Percentiles rank a stretch among this genome's conserved stretches.
phyloP scores from a whole-genome alignment of 139 green algal species.

The Chara braunii region DNA sequence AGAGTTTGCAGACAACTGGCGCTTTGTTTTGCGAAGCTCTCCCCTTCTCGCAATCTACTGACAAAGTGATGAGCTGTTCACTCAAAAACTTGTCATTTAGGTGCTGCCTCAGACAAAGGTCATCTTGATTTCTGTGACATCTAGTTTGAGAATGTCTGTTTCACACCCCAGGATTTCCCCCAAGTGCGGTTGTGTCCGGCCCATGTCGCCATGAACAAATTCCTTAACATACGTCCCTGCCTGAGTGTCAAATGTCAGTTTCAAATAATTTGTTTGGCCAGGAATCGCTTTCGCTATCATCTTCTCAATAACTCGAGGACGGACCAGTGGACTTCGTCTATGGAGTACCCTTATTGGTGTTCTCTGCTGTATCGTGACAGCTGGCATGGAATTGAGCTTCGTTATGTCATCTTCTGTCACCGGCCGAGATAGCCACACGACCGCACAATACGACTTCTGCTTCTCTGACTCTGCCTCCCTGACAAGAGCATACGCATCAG shows the following conservation, averaged over 20 bases:
- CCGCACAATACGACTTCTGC: constrained; percentile 28
- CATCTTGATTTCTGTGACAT: constrained; percentile 57
- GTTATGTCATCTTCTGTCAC: constrained; percentile 6
- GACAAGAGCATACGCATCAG: background rate
- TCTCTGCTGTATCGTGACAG: constrained; percentile 62
- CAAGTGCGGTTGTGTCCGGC: constrained; percentile 61
- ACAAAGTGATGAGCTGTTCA: too few species aligned
- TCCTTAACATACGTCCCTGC: constrained; percentile 89
- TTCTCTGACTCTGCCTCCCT: background rate
- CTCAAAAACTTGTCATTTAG: too few species aligned
- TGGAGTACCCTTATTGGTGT: constrained; percentile 81
- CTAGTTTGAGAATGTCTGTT: constrained; percentile 51
- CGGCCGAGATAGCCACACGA: constrained; percentile 23
- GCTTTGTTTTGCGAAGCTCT: too few species aligned
- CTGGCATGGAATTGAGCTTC: constrained; percentile 21
- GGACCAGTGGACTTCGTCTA: constrained; percentile 58
- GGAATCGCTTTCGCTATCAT: too few species aligned
- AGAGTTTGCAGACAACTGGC: too few species aligned
- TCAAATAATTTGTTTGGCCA: too few species aligned
- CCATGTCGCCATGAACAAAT: constrained; percentile 78
- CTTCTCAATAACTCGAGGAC: constrained; percentile 41
- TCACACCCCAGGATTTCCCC: constrained; percentile 43
- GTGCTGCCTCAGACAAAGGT: too few species aligned
- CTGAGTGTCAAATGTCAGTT: constrained; percentile 21
- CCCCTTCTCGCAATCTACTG: too few species aligned